Percentiles rank a stretch among this genome's conserved stretches.
Conservation (phyloP, 345 rosid genomes). For the Sapria himalayana region DNA sequence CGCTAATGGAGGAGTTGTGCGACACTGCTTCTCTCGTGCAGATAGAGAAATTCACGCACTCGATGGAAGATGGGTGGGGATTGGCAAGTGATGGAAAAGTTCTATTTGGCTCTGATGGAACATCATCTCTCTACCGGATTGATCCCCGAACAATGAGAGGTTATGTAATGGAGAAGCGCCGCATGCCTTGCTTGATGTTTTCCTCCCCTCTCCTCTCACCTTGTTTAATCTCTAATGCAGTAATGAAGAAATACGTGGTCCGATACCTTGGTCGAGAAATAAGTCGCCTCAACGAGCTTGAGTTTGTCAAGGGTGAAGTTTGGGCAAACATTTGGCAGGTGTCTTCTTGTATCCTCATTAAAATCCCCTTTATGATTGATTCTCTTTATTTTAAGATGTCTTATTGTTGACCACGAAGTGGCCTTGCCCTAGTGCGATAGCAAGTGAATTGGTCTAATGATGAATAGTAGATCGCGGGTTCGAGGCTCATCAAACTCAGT, state of each 20-base stretch:
- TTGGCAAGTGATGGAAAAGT: slow-evolving; percentile 74
- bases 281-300: slow-evolving; percentile 64
- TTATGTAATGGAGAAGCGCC: no score
- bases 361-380: no score
- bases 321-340: slow-evolving; percentile 98
- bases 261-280: slow-evolving; percentile 40
- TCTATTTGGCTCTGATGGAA: slow-evolving; percentile 79
- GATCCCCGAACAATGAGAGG: slow-evolving; percentile 59
- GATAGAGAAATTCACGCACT: slow-evolving; percentile 45
- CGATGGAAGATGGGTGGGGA: slow-evolving; percentile 97
- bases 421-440: no score
- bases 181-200: no score
- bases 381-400: no score
- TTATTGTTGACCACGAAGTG: no score
- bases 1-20: no score
- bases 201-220: no score
- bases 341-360: slow-evolving; percentile 6
- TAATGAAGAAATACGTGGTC: slow-evolving; percentile 23
- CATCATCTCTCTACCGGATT: slow-evolving; percentile 57
- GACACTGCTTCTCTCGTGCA: no score
- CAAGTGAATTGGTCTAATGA: no score
- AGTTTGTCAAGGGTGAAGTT: slow-evolving; percentile 69
- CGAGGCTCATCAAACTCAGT: no score
- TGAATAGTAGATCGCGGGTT: no score
- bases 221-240: slow-evolving; percentile 22